A percentile compares a stretch with the other conserved stretches of the same genome.
These are phyloP conservation scores for Diphasiastrum complanatum DNA, from an alignment of 83 land plant species.

Conservation along the genomic window DNA sequence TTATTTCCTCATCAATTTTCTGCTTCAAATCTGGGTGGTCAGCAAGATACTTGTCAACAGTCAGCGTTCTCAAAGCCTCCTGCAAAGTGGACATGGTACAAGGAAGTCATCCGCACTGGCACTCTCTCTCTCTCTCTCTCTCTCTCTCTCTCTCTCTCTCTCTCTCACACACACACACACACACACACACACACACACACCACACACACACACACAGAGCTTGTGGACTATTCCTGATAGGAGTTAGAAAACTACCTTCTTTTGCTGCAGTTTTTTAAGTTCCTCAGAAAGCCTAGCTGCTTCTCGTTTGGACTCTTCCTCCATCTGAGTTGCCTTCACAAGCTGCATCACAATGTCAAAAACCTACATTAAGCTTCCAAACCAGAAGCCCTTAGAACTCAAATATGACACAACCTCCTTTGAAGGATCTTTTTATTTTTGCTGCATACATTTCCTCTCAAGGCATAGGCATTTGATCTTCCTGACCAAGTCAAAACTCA, in stretches of 20 bases:
- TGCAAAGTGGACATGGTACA: conserved; percentile 15
- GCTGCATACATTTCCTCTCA: too few species aligned
- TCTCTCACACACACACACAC: background rate
- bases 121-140: background rate
- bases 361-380: background rate
- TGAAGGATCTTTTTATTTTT: background rate
- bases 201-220: background rate
- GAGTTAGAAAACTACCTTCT: conserved; percentile 41
- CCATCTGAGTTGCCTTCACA: conserved; percentile 57
- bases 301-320: conserved; percentile 51
- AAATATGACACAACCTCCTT: background rate
- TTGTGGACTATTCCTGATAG: background rate
- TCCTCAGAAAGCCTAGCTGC: conserved; percentile 59
- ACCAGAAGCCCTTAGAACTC: background rate
- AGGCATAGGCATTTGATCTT: too few species aligned
- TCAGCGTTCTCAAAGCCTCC: conserved; percentile 64
- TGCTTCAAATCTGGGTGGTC: conserved; percentile 68
- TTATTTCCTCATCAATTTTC: conserved; percentile 72
- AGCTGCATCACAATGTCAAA: conserved; percentile 35
- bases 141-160: background rate
- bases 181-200: background rate
- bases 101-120: background rate
- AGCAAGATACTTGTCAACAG: conserved; percentile 62
- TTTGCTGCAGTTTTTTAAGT: conserved; percentile 52
- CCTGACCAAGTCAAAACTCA: too few species aligned